Evolutionary conservation across 306 rosid genomes (phyloP), one percentile per base, ranked within the genome.

Genomic region (Sicyos baderoa): DNA sequence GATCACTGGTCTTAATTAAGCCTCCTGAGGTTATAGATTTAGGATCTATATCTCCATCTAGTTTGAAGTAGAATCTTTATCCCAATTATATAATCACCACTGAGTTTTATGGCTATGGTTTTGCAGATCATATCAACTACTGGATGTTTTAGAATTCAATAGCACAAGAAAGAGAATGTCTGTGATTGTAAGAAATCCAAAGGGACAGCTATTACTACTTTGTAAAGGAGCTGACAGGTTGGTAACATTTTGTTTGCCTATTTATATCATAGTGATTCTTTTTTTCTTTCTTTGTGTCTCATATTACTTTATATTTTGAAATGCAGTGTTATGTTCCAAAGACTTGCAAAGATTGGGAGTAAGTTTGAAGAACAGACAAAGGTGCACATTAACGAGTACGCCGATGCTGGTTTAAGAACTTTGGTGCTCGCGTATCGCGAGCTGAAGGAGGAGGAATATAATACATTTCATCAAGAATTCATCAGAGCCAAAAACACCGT

Each of bases 161-260:
- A 94, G 99, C 83, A 85, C 97, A 49, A 86, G 99, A 75, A 94
- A 94, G 83, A 68, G 99, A 44, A 94, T 94, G 99, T 90, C 99
- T 6, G 99, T 86, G 54, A 86, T 94, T 57, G 78, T 90, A 72
- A 84, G 89, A 84, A 82, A 83, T 18, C 71, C 77, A 40, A 84
- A 81, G 32, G 99, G 96, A 74, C 84, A 81, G 80, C 79, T 94
- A 52, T 78, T 88, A 17, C 79, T 94, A 45, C 86, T 90, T 22
- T 76, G 87, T 85, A 94, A 94, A 84, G 99, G 99, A 7, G 99
- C 99, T 18, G 99, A 94, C 89, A 93, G 96, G 98, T 92, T 75
- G 61, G 86, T 83, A 77, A 37, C 44, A 37, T 37, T 37, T 37
- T 37, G 44, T 37, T 17, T 17, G 16, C 49, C 25, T 17, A n/a